A percentile compares a stretch with the other conserved stretches of the same genome.
Conservation (phyloP, 2,329 filamentous ascomycete genomes). For the Neoarthrinium moseri region DNA sequence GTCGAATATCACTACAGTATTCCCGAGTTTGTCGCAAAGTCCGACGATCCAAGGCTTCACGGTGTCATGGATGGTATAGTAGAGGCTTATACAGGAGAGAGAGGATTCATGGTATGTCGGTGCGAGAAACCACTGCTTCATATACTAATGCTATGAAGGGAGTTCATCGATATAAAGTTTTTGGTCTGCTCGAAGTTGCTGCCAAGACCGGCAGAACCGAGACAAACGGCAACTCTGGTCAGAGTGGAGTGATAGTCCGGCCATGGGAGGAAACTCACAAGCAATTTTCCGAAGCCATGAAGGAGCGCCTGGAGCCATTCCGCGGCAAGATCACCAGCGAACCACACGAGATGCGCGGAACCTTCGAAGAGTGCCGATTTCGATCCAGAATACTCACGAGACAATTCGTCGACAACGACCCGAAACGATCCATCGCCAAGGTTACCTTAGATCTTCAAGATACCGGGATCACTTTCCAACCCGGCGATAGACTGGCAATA, state of each 20-base stretch:
- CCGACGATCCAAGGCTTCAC: conserved; percentile 47
- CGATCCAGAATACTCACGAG: conserved; percentile 42
- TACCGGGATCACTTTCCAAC: conserved; percentile 52
- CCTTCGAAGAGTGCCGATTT: conserved; percentile 54
- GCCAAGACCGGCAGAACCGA: conserved; percentile 52
- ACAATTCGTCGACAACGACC: conserved; percentile 45
- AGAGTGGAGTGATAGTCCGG: conserved; percentile 35
- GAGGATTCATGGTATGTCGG: conserved; percentile 50
- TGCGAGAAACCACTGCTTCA: too few relatives aligned
- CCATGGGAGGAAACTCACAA: conserved; percentile 51
- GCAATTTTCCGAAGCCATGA: conserved; percentile 53
- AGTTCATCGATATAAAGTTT: conserved; percentile 56
- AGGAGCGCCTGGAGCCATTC: conserved; percentile 50
- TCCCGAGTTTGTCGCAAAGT: conserved; percentile 51
- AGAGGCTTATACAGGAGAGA: conserved; percentile 53
- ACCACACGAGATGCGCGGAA: conserved; percentile 53
- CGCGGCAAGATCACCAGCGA: conserved; percentile 45
- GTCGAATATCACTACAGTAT: conserved; percentile 54
- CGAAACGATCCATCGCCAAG: conserved; percentile 42
- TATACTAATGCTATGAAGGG: conserved; percentile 26
- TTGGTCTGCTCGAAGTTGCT: conserved; percentile 53
- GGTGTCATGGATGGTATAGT: conserved; percentile 54
- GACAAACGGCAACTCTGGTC: conserved; percentile 50
- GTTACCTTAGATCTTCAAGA: conserved; percentile 52
- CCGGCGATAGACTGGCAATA: conserved; percentile 51